These are phyloP conservation scores for Piper longum DNA, from an alignment of 164 flowering plant species.

Conservation along the genomic window DNA sequence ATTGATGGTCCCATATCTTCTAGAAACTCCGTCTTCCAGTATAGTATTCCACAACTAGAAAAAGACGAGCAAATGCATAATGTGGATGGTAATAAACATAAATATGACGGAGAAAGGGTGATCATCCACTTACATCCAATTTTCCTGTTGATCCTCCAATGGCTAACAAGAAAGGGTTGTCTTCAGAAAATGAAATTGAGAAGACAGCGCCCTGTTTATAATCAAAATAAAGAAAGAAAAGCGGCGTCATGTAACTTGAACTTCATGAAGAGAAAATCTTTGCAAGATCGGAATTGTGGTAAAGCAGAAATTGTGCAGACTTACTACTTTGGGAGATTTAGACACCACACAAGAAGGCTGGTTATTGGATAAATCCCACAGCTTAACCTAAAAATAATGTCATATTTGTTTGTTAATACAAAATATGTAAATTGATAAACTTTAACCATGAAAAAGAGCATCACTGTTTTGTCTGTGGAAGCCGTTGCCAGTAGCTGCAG, in stretches of 20 bases:
- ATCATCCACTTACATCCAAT: conserved; percentile 40
- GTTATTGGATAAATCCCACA: conserved; percentile 81
- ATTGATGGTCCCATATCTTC: conserved; percentile 29
- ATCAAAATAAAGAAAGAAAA: conserved; percentile 1
- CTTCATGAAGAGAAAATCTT: too few species aligned
- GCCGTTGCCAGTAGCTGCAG: conserved; percentile 84
- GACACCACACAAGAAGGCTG: conserved; percentile 71
- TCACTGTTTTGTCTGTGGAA: conserved; percentile 76
- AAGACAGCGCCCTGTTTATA: conserved; percentile 62
- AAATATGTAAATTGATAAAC: not conserved
- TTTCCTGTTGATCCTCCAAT: conserved; percentile 82
- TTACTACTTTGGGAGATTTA: conserved; percentile 64
- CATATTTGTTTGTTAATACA: not conserved
- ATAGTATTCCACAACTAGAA: conserved; percentile 56
- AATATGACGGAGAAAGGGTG: not conserved
- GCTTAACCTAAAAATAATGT: conserved; percentile 43
- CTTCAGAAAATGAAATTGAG: conserved; percentile 62
- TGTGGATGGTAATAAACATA: not conserved
- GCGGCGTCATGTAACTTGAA: not conserved
- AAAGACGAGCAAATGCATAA: not conserved
- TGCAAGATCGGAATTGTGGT: not conserved
- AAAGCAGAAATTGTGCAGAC: conserved; percentile 8
- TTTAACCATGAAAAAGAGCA: not conserved
- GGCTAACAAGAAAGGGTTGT: conserved; percentile 63
- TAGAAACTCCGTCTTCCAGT: conserved; percentile 35